Conservation (phyloP, 495 filamentous ascomycete species). For the Terfezia boudieri region DNA sequence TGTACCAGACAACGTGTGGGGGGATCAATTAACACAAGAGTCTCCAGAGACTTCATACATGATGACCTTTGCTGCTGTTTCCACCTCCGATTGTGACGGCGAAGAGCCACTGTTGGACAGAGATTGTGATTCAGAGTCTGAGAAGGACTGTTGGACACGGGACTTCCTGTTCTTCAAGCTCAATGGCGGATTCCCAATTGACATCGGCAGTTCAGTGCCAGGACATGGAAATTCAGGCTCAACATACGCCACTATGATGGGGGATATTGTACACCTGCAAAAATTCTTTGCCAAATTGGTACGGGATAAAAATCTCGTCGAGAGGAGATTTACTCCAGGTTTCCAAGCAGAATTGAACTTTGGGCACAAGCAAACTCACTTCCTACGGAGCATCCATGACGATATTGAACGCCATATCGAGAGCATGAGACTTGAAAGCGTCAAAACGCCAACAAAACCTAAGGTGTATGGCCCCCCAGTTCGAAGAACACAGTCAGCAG, state of each 20-base stretch:
- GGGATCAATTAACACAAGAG: background rate
- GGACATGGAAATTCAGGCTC: background rate
- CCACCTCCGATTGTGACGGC: background rate
- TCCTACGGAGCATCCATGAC: too few relatives aligned
- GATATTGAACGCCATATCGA: too few relatives aligned
- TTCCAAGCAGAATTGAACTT: too few relatives aligned
- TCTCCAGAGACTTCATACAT: background rate
- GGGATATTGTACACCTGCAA: background rate
- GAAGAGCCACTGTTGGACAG: background rate
- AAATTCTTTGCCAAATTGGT: background rate
- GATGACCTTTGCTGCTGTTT: background rate
- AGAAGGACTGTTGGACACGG: background rate
- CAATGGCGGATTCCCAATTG: background rate
- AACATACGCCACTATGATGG: background rate
- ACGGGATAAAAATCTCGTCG: background rate
- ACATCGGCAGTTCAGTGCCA: background rate
- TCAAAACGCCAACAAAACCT: too few relatives aligned
- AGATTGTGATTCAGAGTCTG: background rate
- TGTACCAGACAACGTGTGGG: background rate
- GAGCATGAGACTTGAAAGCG: too few relatives aligned
- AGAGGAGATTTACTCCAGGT: background rate
- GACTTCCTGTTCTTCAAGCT: background rate
- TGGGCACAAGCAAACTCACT: too few relatives aligned
- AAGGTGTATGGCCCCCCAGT: too few relatives aligned
- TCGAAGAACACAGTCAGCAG: too few relatives aligned